Percentiles rank a stretch among this genome's conserved stretches.
phyloP scores from a whole-genome alignment of 2,329 filamentous ascomycete genomes.

The Aspergillus flavus region DNA sequence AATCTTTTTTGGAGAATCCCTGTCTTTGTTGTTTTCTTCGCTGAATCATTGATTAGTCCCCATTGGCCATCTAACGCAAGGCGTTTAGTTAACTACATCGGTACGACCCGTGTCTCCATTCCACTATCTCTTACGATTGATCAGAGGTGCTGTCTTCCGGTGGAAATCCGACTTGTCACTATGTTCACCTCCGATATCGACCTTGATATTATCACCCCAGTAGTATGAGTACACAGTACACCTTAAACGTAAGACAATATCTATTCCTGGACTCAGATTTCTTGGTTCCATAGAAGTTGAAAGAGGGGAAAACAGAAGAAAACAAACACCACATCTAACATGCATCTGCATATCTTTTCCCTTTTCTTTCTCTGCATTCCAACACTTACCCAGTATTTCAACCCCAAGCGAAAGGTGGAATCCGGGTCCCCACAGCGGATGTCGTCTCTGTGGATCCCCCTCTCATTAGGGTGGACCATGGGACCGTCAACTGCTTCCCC shows the following conservation, averaged over 20 bases:
- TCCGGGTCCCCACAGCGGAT: constrained; percentile 4
- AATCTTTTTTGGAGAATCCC: not conserved
- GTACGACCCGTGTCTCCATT: not conserved
- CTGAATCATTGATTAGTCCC: not conserved
- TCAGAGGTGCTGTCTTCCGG: not conserved
- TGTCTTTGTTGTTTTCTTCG: not conserved
- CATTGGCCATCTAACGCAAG: not conserved
- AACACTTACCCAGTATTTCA: not conserved
- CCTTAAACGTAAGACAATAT: not conserved
- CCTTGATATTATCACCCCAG: not conserved
- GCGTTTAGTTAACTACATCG: not conserved
- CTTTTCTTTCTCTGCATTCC: not conserved
- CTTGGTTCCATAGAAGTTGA: not conserved
- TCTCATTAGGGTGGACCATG: not conserved
- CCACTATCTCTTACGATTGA: not conserved
- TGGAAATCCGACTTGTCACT: not conserved
- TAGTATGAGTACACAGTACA: not conserved
- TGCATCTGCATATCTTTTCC: not conserved
- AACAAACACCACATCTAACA: not conserved
- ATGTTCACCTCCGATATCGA: not conserved
- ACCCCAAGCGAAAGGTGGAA: not conserved
- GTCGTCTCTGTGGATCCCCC: not conserved
- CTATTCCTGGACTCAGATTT: not conserved
- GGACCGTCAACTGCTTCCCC: not conserved
- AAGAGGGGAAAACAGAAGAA: not conserved